Percentiles rank a stretch among this genome's conserved stretches.
Evolutionary conservation across 2,329 filamentous ascomycete species (phyloP).

Genomic region (Sordariomycetes sp.): DNA sequence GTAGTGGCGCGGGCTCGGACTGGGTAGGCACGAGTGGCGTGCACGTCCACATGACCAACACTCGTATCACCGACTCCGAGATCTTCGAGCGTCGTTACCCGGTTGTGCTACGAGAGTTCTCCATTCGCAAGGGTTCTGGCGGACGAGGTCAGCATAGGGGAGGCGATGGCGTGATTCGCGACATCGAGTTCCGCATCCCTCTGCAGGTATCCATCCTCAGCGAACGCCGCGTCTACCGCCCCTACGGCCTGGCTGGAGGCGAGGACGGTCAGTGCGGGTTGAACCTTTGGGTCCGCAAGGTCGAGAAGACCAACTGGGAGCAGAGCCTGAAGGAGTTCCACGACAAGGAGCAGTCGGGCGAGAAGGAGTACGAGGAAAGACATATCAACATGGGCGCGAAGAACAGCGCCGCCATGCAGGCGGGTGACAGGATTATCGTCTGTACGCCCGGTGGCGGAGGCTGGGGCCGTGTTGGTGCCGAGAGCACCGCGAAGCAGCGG

Average conservation of each 20-base stretch:
- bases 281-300: constrained; percentile 79
- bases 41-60: constrained; percentile 61
- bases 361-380: constrained; percentile 44
- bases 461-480: constrained; percentile 55
- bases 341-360: constrained; percentile 18
- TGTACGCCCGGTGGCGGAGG: constrained; percentile 72
- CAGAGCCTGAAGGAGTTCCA: constrained; percentile 29
- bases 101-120: constrained; percentile 63
- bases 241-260: constrained; percentile 63
- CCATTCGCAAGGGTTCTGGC: constrained; percentile 51
- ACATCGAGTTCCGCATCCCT: constrained; percentile 72
- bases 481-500: constrained; percentile 37
- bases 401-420: constrained; percentile 68
- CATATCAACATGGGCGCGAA: constrained; percentile 69
- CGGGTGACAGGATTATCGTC: constrained; percentile 70
- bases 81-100: constrained; percentile 50
- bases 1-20: constrained; percentile 58
- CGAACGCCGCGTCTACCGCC: constrained; percentile 68
- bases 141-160: constrained; percentile 59
- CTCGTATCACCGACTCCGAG: constrained; percentile 54
- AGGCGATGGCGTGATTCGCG: constrained; percentile 65
- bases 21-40: constrained; percentile 34
- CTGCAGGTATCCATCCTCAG: constrained; percentile 71
- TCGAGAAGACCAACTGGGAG: constrained; percentile 47
- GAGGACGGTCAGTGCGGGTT: constrained; percentile 69